Conservation (phyloP, 2,329 filamentous ascomycete genomes). For the Beauveria australis region DNA sequence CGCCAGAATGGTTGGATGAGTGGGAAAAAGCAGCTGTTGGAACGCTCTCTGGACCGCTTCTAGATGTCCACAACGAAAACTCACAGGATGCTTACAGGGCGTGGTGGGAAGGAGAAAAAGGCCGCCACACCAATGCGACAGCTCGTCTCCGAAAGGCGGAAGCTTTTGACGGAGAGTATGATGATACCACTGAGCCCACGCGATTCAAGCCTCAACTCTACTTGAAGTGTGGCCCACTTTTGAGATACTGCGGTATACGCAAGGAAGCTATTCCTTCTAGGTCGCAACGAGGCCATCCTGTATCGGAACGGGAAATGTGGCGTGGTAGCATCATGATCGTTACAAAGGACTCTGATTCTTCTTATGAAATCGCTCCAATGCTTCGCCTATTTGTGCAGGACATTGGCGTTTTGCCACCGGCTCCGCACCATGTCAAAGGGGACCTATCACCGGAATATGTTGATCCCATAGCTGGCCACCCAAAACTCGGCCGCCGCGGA, state of each 20-base stretch:
- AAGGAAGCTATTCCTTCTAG: conserved; percentile 43
- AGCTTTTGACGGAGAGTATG: conserved; percentile 59
- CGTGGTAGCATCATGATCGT: conserved; percentile 94
- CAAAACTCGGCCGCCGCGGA: conserved; percentile 76
- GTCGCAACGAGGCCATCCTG: conserved; percentile 18
- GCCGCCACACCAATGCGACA: conserved; percentile 36
- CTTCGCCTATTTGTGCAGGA: conserved; percentile 82
- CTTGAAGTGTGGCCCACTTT: conserved; percentile 80
- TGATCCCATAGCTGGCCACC: conserved; percentile 80
- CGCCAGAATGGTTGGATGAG: conserved; percentile 57
- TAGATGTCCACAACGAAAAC: conserved; percentile 45
- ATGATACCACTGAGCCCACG: conserved; percentile 55
- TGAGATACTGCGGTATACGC: conserved; percentile 82
- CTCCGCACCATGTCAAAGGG: conserved; percentile 57
- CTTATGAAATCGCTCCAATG: conserved; percentile 69
- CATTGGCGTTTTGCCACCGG: conserved; percentile 71
- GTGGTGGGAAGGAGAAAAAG: conserved; percentile 67
- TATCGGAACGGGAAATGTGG: conserved; percentile 69
- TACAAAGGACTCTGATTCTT: conserved; percentile 74
- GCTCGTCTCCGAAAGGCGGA: conserved; percentile 48
- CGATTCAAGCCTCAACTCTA: conserved; percentile 77
- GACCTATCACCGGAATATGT: conserved; percentile 74
- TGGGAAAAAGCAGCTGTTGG: conserved; percentile 63
- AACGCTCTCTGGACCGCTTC: conserved; percentile 46
- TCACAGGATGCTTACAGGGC: conserved; percentile 44